phyloP scores from a whole-genome alignment of 1,284 basidiomycete species.

The Lentinula novae-zelandiae region DNA sequence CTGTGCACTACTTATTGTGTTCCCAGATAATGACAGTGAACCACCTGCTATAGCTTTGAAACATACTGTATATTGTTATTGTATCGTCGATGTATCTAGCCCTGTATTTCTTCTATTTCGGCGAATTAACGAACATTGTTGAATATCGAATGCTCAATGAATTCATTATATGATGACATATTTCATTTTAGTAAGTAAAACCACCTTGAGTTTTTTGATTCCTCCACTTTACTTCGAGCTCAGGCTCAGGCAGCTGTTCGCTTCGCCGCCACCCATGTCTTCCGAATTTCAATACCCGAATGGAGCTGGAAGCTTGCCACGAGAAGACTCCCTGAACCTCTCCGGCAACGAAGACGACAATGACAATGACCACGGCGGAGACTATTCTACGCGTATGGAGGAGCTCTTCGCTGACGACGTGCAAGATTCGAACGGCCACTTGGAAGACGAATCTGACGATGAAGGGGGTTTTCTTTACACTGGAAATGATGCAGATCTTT shows the following conservation, averaged over 20 bases:
- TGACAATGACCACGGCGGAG: conserved; percentile 35
- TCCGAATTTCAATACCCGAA: conserved; percentile 1
- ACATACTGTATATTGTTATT: not conserved
- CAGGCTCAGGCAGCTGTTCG: not conserved
- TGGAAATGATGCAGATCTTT: conserved; percentile 56
- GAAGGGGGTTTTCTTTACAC: conserved; percentile 70
- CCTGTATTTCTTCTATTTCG: not conserved
- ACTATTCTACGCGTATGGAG: conserved; percentile 72
- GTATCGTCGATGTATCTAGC: not conserved
- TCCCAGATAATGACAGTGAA: not conserved
- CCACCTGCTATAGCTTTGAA: not conserved
- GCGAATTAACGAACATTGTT: not conserved
- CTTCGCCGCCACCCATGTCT: conserved; percentile 1
- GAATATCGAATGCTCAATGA: not conserved
- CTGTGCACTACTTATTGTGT: not conserved
- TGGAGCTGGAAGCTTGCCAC: not conserved
- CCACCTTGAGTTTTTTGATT: not conserved
- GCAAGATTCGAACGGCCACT: conserved; percentile 33
- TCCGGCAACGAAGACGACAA: conserved; percentile 25
- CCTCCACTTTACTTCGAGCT: not conserved
- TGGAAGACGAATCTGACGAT: conserved; percentile 45
- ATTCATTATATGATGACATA: not conserved
- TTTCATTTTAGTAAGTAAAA: not conserved
- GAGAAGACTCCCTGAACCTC: conserved; percentile 21
- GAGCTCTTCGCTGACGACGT: conserved; percentile 61